Evolutionary conservation across 2,329 filamentous ascomycete genomes (phyloP), one percentile per base, ranked within the genome.

Genomic region (Venturia carpophila): DNA sequence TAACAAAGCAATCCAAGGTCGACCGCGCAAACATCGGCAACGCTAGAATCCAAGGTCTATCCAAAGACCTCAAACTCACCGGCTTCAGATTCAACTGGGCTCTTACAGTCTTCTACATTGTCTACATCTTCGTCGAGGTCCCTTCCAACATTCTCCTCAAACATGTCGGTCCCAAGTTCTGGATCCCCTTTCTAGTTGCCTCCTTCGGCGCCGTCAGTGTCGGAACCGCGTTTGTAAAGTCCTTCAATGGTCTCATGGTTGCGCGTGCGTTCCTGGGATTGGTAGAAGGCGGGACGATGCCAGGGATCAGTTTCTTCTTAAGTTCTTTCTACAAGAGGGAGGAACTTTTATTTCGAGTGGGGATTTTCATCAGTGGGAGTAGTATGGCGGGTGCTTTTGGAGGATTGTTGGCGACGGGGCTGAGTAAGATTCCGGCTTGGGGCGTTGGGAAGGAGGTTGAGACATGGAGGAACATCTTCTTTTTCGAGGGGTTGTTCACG

Each of bases 401-500:
- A 21, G 83, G 83, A 0, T 75, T 86, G 5, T 74, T 85, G 0
- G 83, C 83, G 1, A 81, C 81, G 7, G 82, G 79, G 60, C 76
- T 83, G 62, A 77, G 76, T 64, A 76, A 70, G 7, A 81, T 86
- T 56, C 83, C 83, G 5, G 70, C 74, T 42, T 86, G 82, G 81
- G 83, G 83, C 0, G 47, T 64, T 1, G 30, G 6, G 2, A 43
- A 15, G 5, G 47, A 62, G 34, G n/a, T 64, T 5, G 21, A 34
- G 15, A 58, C 27, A 21, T 84, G 82, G 82, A 77, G 81, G 67
- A 83, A 83, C 71, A 87, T 87, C 68, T 86, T 86, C 76, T 85
- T 86, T 74, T 85, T 87, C 66, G 84, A 86, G 70, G 84, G 84
- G 0, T 71, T 85, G 52, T 69, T 85, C 67, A 86, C 83, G 11